Percentiles rank a stretch among this genome's conserved stretches.
Evolutionary conservation across 345 rosid genomes (phyloP).

Genomic region (Raphanus raphanistrum): DNA sequence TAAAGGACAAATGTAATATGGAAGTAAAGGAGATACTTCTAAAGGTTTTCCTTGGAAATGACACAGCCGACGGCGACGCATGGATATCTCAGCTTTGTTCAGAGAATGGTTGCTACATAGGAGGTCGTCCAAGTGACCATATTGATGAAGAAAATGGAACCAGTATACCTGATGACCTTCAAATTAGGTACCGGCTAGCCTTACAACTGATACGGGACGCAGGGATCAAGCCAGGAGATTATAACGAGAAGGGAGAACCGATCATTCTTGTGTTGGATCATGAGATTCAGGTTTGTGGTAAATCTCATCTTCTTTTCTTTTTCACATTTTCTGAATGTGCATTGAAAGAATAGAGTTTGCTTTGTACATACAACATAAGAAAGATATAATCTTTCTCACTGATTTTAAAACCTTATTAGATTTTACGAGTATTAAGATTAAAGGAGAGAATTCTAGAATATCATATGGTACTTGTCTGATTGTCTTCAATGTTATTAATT

Average conservation of each 20-base stretch:
- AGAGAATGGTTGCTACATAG: background rate
- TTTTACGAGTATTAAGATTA: too few relatives aligned
- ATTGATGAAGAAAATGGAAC: background rate
- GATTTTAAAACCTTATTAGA: too few relatives aligned
- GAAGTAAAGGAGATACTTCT: background rate
- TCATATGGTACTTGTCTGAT: too few relatives aligned
- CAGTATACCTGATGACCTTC: background rate
- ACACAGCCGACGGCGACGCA: background rate
- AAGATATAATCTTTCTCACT: too few relatives aligned
- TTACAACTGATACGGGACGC: background rate
- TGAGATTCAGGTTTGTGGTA: background rate
- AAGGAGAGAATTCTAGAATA: too few relatives aligned
- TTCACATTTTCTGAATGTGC: background rate
- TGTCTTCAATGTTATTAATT: too few relatives aligned
- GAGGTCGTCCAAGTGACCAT: background rate
- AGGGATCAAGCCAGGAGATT: background rate
- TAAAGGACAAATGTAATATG: background rate
- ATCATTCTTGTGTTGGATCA: background rate
- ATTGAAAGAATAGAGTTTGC: too few relatives aligned
- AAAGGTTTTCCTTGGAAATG: background rate
- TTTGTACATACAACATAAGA: too few relatives aligned
- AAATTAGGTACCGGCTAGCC: background rate
- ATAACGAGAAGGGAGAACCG: background rate
- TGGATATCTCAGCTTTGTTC: background rate
- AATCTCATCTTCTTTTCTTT: too few relatives aligned